These are phyloP conservation scores for Didymella sp. DNA, from an alignment of 2,329 filamentous ascomycete species.

Conservation along the genomic window DNA sequence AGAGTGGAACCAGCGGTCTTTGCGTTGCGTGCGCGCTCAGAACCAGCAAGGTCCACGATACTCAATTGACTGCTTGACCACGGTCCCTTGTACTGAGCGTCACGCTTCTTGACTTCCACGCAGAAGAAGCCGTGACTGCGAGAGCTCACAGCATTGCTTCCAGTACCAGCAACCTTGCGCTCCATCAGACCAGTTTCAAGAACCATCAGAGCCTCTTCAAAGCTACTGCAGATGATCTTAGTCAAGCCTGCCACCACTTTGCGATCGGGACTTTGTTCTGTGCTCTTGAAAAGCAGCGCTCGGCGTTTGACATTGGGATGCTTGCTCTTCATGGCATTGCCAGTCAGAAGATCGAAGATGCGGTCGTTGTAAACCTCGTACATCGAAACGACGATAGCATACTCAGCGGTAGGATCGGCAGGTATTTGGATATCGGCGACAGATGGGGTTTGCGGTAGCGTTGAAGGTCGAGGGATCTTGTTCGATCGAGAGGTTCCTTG, in stretches of 20 bases:
- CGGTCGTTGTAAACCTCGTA: constrained; percentile 99
- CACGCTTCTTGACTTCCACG: constrained; percentile 88
- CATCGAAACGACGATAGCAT: constrained; percentile 92
- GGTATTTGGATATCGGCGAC: constrained; percentile 73
- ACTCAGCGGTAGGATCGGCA: constrained; percentile 74
- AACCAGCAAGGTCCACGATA: constrained; percentile 91
- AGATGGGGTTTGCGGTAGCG: constrained; percentile 75
- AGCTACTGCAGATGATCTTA: constrained; percentile 83
- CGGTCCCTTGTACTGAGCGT: constrained; percentile 60
- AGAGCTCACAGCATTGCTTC: constrained; percentile 90
- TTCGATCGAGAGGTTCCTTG: constrained; percentile 62
- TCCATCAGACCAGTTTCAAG: constrained; percentile 89
- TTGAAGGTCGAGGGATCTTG: constrained; percentile 72
- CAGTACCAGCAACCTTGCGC: constrained; percentile 85
- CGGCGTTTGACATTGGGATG: constrained; percentile 66
- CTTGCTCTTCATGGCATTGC: constrained; percentile 64
- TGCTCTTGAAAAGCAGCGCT: constrained; percentile 88
- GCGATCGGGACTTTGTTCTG: constrained; percentile 84
- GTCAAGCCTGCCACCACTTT: constrained; percentile 92
- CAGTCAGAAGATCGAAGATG: constrained; percentile 88
- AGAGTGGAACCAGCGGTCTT: constrained; percentile 93
- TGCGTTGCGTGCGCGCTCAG: constrained; percentile 88
- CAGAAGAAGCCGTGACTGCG: constrained; percentile 96
- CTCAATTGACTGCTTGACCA: constrained; percentile 84
- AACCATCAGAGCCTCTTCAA: constrained; percentile 86